A percentile compares a stretch with the other conserved stretches of the same genome.
Conservation (phyloP, 805 yeast genomes). For the Ascoidea rubescens region DNA sequence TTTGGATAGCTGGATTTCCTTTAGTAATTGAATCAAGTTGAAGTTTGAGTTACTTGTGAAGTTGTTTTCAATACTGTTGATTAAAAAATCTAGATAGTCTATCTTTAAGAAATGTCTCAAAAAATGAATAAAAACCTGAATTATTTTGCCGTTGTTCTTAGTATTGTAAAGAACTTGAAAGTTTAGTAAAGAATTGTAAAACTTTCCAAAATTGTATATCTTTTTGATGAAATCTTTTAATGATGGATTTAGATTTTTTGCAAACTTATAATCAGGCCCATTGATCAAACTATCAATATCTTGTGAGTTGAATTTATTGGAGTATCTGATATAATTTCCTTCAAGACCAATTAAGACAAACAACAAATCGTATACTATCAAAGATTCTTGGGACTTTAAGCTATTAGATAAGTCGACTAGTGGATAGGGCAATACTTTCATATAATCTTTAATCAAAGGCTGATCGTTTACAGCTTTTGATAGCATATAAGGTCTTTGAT, state of each 20-base stretch:
- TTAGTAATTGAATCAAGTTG: slow-evolving; percentile 47
- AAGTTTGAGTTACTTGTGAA: slow-evolving; percentile 34
- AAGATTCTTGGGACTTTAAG: slow-evolving; percentile 52
- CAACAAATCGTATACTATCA: slow-evolving; percentile 56
- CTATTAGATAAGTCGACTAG: slow-evolving; percentile 29
- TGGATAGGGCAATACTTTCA: slow-evolving; percentile 28
- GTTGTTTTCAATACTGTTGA: slow-evolving; percentile 35
- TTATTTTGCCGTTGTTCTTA: slow-evolving; percentile 48
- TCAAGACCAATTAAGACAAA: slow-evolving; percentile 59
- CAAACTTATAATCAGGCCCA: slow-evolving; percentile 70
- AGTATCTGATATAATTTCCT: slow-evolving; percentile 62
- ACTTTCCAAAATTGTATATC: slow-evolving; percentile 47
- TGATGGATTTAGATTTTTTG: slow-evolving; percentile 59
- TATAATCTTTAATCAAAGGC: slow-evolving; percentile 18
- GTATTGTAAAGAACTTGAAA: slow-evolving; percentile 50
- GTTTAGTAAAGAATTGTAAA: slow-evolving; percentile 39
- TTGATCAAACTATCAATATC: slow-evolving; percentile 20
- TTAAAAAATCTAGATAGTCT: slow-evolving; percentile 20
- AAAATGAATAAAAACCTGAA: slow-evolving; percentile 58
- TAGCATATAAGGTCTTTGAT: slow-evolving; percentile 11
- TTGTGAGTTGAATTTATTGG: slow-evolving; percentile 30
- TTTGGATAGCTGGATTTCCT: slow-evolving; percentile 24
- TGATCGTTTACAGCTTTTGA: slow-evolving; percentile 20
- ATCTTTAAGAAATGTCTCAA: slow-evolving; percentile 31
- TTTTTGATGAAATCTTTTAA: slow-evolving; percentile 55